A percentile compares a stretch with the other conserved stretches of the same genome.
These are phyloP conservation scores for Chlorella sp. DNA, from an alignment of 139 green algal species.

Conservation along the genomic window DNA sequence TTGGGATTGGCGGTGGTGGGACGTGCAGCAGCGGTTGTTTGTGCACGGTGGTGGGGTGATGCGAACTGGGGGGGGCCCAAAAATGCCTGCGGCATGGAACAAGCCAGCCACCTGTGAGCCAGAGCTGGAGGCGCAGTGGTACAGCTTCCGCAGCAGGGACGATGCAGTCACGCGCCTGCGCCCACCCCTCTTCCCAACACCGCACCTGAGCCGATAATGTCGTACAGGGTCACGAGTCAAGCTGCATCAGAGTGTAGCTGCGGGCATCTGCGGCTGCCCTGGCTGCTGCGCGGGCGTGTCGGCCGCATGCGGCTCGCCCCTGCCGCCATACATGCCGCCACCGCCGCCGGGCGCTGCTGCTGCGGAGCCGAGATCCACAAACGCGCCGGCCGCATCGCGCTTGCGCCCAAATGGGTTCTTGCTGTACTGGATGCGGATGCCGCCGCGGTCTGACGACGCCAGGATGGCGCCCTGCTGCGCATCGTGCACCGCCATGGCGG, in stretches of 20 bases:
- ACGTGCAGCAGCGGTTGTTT: no score
- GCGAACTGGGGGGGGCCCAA: no score
- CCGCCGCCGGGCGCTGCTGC: neutral
- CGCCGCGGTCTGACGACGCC: conserved; percentile 79
- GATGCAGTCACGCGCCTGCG: no score
- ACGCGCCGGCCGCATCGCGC: conserved; percentile 63
- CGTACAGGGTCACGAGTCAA: no score
- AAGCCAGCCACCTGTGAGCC: no score
- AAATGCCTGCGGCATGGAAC: no score
- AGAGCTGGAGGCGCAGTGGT: no score
- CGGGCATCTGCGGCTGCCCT: neutral
- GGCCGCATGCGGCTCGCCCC: neutral
- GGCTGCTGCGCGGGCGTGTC: neutral
- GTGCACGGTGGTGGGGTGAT: no score
- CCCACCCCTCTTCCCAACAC: no score
- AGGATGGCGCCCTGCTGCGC: conserved; percentile 78
- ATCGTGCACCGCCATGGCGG: conserved; percentile 77
- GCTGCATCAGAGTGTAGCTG: neutral
- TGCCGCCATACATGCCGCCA: neutral
- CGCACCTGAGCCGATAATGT: no score
- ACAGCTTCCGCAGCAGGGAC: no score
- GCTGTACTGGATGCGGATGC: conserved; percentile 90
- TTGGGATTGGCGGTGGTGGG: no score
- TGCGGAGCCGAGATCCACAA: neutral
- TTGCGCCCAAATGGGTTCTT: conserved; percentile 94